phyloP scores from a whole-genome alignment of 805 yeast species.

The Yarrowia divulgata region DNA sequence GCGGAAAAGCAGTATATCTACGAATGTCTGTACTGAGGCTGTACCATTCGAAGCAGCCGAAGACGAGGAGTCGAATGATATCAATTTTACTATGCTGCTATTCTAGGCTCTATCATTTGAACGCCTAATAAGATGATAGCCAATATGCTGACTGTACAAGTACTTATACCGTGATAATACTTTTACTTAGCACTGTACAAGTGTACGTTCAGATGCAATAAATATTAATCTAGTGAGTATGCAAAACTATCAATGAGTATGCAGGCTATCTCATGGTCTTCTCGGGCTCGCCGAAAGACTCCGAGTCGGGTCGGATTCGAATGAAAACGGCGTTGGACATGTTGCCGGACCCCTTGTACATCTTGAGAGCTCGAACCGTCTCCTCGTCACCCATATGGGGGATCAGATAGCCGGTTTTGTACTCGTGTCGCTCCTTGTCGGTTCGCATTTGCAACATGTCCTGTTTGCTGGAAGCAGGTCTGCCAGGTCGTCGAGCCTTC shows the following conservation, averaged over 20 bases:
- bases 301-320: conserved; percentile 44
- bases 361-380: conserved; percentile 65
- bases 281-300: conserved; percentile 40
- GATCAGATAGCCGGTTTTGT: conserved; percentile 68
- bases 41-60: no score
- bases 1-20: no score
- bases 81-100: no score
- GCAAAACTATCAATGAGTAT: background rate
- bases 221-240: conserved; percentile 21
- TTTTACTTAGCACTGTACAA: no score
- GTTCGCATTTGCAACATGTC: conserved; percentile 66
- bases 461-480: conserved; percentile 81
- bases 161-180: no score
- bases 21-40: no score
- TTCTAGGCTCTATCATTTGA: no score
- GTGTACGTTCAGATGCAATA: conserved; percentile 1
- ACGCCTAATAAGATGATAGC: no score
- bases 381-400: conserved; percentile 73
- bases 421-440: conserved; percentile 68
- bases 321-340: conserved; percentile 65
- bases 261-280: conserved; percentile 30
- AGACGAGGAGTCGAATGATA: no score
- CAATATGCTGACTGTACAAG: no score
- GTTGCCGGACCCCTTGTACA: conserved; percentile 89
- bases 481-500: conserved; percentile 77